Conservation (phyloP, 164 flowering plant genomes). For the Nymphaea thermarum region DNA sequence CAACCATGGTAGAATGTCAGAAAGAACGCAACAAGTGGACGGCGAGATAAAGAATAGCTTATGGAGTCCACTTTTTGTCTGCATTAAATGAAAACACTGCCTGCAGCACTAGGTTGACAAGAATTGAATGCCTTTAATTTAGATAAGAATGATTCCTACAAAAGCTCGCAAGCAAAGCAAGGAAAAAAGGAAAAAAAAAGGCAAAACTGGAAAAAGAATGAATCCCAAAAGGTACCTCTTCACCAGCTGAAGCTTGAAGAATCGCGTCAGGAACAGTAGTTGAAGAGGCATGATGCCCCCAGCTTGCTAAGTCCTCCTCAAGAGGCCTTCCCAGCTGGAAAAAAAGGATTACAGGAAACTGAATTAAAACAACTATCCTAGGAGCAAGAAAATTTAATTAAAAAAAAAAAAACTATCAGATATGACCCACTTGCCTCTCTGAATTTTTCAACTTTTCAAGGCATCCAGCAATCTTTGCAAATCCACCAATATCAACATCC, state of each 20-base stretch:
- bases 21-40: too few species aligned
- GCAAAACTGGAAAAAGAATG: too few species aligned
- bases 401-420: not conserved
- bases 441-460: slow-evolving; percentile 49
- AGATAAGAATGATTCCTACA: too few species aligned
- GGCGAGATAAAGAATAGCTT: too few species aligned
- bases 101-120: too few species aligned
- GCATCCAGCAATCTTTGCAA: slow-evolving; percentile 72
- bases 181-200: too few species aligned
- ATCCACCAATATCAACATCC: slow-evolving; percentile 54
- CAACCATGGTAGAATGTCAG: too few species aligned
- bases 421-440: slow-evolving; percentile 62
- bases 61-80: too few species aligned
- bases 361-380: not conserved
- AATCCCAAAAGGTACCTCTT: slow-evolving; percentile 39
- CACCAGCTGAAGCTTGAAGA: slow-evolving; percentile 90
- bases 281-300: slow-evolving; percentile 82
- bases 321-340: slow-evolving; percentile 72
- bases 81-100: too few species aligned
- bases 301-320: slow-evolving; percentile 84
- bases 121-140: too few species aligned
- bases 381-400: not conserved
- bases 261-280: slow-evolving; percentile 77
- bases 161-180: too few species aligned
- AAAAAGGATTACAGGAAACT: not conserved